A percentile compares a stretch with the other conserved stretches of the same genome.
Conservation (phyloP, 140 eudicot species). For the Stevia rebaudiana region DNA sequence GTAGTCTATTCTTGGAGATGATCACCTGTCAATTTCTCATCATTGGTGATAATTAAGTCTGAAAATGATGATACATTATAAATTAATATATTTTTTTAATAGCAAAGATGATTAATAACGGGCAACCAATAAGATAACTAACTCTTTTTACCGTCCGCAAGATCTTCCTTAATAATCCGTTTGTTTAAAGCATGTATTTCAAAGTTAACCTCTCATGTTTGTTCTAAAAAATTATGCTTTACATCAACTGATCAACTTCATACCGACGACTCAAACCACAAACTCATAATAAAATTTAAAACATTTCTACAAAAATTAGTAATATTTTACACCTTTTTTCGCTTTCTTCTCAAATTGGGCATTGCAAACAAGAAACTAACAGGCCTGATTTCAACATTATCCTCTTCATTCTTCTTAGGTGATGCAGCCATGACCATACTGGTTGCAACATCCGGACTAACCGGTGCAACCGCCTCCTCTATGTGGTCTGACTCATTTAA, state of each 20-base stretch:
- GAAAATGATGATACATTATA: too few species aligned
- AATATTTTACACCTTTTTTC: conserved; percentile 35
- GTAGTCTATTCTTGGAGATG: too few species aligned
- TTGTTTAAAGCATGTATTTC: not conserved
- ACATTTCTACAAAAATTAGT: not conserved
- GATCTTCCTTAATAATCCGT: too few species aligned
- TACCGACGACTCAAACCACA: not conserved
- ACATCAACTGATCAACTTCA: not conserved
- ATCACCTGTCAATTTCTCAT: too few species aligned
- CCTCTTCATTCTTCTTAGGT: conserved; percentile 7
- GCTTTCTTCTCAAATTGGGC: conserved; percentile 69
- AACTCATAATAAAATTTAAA: not conserved
- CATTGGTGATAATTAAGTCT: too few species aligned
- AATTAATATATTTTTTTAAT: too few species aligned
- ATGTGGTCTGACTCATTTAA: conserved; percentile 16
- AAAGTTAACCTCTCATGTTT: not conserved
- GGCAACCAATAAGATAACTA: too few species aligned
- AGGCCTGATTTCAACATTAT: conserved; percentile 25
- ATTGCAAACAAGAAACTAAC: conserved; percentile 48
- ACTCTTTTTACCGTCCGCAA: too few species aligned
- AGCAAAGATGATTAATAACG: too few species aligned
- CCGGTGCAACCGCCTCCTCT: conserved; percentile 20
- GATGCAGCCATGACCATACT: not conserved
- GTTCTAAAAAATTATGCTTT: not conserved
- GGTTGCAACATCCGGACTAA: conserved; percentile 6